Percentiles rank a stretch among this genome's conserved stretches.
These are phyloP conservation scores for Zalaria sp. DNA, from an alignment of 2,329 filamentous ascomycete species.

Conservation along the genomic window DNA sequence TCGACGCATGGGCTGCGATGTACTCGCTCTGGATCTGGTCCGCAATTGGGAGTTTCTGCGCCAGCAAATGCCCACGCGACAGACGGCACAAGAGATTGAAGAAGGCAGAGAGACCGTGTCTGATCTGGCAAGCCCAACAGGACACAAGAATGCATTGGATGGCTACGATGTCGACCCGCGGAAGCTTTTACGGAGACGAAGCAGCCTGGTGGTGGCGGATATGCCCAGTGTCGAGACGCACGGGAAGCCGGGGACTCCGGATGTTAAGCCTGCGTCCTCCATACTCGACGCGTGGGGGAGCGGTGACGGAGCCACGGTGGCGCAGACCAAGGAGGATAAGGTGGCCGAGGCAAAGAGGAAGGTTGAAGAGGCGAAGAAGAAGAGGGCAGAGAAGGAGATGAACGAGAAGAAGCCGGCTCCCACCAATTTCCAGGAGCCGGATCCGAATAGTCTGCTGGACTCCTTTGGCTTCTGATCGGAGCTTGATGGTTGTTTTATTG, in stretches of 20 bases:
- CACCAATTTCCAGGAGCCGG: constrained; percentile 83
- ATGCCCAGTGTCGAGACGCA: constrained; percentile 26
- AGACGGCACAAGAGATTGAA: constrained; percentile 5
- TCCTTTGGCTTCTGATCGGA: constrained; percentile 71
- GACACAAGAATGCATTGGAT: constrained; percentile 6
- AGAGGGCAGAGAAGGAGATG: constrained; percentile 13
- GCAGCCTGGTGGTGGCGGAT: constrained; percentile 70
- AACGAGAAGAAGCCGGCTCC: constrained; percentile 43
- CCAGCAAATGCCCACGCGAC: not conserved
- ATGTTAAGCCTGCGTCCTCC: constrained; percentile 23
- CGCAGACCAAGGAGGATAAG: constrained; percentile 9
- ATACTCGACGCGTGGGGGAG: constrained; percentile 9
- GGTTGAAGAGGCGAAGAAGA: constrained; percentile 23
- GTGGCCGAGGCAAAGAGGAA: constrained; percentile 15
- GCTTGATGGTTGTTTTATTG: not conserved
- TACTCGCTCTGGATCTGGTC: constrained; percentile 75
- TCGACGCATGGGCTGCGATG: constrained; percentile 50
- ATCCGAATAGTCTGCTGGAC: constrained; percentile 74
- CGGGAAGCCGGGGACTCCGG: constrained; percentile 10
- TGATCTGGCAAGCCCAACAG: constrained; percentile 3
- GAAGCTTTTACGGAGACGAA: constrained; percentile 54
- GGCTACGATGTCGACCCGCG: constrained; percentile 42
- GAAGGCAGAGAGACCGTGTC: constrained; percentile 17
- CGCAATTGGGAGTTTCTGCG: constrained; percentile 62
- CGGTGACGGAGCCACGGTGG: not conserved